phyloP scores from a whole-genome alignment of 2,329 filamentous ascomycete genomes.

The Penicillium janthinellum region DNA sequence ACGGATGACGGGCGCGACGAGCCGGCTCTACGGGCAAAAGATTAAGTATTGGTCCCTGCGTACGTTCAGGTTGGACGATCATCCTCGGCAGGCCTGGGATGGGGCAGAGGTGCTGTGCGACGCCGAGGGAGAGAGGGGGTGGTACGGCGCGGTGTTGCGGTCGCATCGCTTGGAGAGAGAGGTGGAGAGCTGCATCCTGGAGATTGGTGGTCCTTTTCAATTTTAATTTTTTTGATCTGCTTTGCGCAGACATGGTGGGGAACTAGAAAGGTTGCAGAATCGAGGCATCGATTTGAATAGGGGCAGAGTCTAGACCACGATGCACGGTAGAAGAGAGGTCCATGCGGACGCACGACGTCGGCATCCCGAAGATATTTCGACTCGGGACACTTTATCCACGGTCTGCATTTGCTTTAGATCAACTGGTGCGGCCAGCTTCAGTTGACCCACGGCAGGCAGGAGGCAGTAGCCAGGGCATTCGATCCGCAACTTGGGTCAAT shows the following conservation, averaged over 20 bases:
- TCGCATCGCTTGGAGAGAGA: slow-evolving; percentile 17
- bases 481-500: background rate
- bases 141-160: slow-evolving; percentile 17
- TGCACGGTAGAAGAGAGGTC: background rate
- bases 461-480: background rate
- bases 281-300: background rate
- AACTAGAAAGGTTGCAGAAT: background rate
- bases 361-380: background rate
- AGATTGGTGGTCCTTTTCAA: background rate
- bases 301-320: background rate
- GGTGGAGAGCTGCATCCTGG: slow-evolving; percentile 3
- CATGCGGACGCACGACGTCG: background rate
- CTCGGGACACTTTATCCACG: background rate
- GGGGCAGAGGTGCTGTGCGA: slow-evolving; percentile 24
- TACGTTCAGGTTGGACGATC: slow-evolving; percentile 24
- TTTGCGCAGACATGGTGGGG: background rate
- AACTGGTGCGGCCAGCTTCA: background rate
- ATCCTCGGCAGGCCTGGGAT: slow-evolving; percentile 27
- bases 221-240: background rate
- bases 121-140: slow-evolving; percentile 17
- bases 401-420: background rate
- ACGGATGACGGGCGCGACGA: background rate
- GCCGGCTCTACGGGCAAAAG: slow-evolving; percentile 1
- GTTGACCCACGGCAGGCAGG: background rate
- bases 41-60: slow-evolving; percentile 34